Conservation (phyloP, 2,329 filamentous ascomycete species). For the Fusarium nematophilum region DNA sequence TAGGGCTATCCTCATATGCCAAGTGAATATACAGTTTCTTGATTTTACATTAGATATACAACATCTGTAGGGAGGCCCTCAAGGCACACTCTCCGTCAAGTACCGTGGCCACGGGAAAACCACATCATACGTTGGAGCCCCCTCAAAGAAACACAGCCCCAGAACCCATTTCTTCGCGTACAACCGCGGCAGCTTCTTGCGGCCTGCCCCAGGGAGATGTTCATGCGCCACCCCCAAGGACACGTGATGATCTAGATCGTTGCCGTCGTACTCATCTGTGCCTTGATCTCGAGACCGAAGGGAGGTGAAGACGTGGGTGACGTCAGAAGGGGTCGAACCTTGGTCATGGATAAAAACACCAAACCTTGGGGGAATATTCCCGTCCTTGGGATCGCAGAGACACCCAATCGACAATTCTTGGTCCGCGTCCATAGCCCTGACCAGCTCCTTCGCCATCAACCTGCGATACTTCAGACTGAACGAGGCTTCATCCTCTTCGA, state of each 20-base stretch:
- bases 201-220: accelerated
- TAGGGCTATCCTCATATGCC: too few species aligned
- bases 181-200: slow-evolving; percentile 13
- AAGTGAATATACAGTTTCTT: too few species aligned
- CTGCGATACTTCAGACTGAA: slow-evolving; percentile 33
- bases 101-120: slow-evolving; percentile 39
- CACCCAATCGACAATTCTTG: slow-evolving; percentile 25
- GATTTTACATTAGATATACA: too few species aligned
- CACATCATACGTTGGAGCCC: slow-evolving; percentile 16
- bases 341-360: slow-evolving; percentile 25
- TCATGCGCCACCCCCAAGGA: slow-evolving; percentile 26
- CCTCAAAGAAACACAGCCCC: slow-evolving; percentile 40
- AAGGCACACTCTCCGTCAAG: not conserved
- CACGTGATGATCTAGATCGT: slow-evolving; percentile 39
- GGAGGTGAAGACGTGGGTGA: slow-evolving; percentile 31
- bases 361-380: slow-evolving; percentile 1
- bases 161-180: slow-evolving; percentile 34
- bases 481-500: not conserved
- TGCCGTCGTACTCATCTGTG: slow-evolving; percentile 26
- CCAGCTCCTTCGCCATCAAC: slow-evolving; percentile 31
- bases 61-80: too few species aligned
- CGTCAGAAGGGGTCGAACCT: not conserved
- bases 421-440: slow-evolving; percentile 30
- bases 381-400: slow-evolving; percentile 12
- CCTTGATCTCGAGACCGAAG: slow-evolving; percentile 21